phyloP scores from a whole-genome alignment of 2,329 filamentous ascomycete species.

The Dactylellina parvicollis region DNA sequence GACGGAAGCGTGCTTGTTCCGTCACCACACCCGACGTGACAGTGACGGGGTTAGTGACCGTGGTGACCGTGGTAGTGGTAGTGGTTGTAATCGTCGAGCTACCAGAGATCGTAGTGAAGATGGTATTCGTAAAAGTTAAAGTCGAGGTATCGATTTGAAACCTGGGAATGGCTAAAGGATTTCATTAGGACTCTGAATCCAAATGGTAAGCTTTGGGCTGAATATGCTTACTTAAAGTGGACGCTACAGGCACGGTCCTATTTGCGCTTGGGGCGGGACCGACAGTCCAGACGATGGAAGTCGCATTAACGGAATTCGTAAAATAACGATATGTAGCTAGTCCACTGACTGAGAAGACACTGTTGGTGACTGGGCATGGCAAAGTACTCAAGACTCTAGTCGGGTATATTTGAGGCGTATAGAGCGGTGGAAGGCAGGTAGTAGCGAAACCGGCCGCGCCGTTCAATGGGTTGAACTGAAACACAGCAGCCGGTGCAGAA shows the following conservation, averaged over 20 bases:
- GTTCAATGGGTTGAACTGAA: slow-evolving; percentile 8
- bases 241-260: background rate
- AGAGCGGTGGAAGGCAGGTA: slow-evolving; percentile 17
- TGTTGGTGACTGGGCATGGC: slow-evolving; percentile 20
- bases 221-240: background rate
- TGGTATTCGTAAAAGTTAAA: slow-evolving; percentile 10
- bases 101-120: background rate
- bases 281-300: slow-evolving; percentile 23
- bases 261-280: background rate
- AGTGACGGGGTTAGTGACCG: background rate
- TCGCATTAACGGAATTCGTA: background rate
- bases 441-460: background rate
- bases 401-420: slow-evolving; percentile 9
- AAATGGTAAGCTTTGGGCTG: background rate
- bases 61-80: slow-evolving; percentile 15
- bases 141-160: slow-evolving; percentile 2
- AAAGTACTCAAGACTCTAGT: slow-evolving; percentile 6
- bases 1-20: background rate
- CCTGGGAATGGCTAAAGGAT: background rate
- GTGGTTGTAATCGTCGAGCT: background rate
- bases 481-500: background rate
- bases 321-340: slow-evolving; percentile 23
- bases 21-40: background rate
- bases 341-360: slow-evolving; percentile 2
- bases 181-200: background rate